These are phyloP conservation scores for Puya raimondii DNA, from an alignment of 176 grass and related monocot species.

Conservation along the genomic window DNA sequence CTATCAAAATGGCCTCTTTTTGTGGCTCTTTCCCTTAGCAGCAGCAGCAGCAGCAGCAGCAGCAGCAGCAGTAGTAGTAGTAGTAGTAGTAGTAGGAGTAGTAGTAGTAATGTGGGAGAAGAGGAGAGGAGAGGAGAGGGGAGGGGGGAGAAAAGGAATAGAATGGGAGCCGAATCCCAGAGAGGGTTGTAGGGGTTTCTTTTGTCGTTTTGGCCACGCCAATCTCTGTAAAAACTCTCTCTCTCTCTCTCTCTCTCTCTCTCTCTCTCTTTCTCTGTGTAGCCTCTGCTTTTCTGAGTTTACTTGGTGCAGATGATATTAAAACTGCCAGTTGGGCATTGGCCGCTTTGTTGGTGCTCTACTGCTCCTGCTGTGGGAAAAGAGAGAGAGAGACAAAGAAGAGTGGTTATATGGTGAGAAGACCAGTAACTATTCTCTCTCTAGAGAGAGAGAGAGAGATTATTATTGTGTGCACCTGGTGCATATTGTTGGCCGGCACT, in stretches of 20 bases:
- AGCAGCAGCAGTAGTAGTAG: no score
- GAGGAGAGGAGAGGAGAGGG: not conserved
- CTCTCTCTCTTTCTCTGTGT: not conserved
- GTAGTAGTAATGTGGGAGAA: not conserved
- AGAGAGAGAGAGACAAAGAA: not conserved
- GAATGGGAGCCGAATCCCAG: constrained; percentile 18
- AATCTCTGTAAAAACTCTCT: not conserved
- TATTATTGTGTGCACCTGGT: no score
- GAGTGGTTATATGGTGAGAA: not conserved
- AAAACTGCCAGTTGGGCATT: constrained; percentile 30
- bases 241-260: no score
- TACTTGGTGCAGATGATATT: constrained; percentile 29
- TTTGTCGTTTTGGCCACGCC: constrained; percentile 27
- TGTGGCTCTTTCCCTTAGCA: no score
- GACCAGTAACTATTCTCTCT: not conserved
- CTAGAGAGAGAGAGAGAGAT: not conserved
- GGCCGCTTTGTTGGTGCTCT: not conserved
- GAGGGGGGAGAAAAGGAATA: constrained; percentile 4
- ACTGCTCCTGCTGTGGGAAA: not conserved
- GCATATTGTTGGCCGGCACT: no score
- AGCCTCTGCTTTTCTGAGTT: constrained; percentile 4
- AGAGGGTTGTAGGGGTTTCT: not conserved
- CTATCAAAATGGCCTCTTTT: no score
- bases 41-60: no score
- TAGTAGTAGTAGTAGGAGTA: not conserved